Base-by-base conservation (phyloP, 2,329 filamentous ascomycete species). In the Didymella exigua region DNA sequence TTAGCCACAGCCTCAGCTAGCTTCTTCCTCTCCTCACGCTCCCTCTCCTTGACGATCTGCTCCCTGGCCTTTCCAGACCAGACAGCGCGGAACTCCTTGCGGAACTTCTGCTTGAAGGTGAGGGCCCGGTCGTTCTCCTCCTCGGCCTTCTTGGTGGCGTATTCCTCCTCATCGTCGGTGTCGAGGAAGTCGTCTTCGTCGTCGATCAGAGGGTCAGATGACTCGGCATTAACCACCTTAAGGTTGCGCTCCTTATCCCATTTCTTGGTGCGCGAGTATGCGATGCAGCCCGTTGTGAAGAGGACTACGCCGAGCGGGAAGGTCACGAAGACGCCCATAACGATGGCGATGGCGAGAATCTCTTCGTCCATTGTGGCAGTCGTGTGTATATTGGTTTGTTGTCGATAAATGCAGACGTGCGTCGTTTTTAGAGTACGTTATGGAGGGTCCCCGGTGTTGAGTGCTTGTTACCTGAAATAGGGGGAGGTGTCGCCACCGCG, bases 21-120 rank as follows among this genome's bases (percentile, higher is more conserved):
- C 61, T 71, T 69, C 54, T 54, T 65, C 57, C 68, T 61, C 59
- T 71, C 67, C 59, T 69, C 68, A 11, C 67, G 56, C 60, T 71
- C 68, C 58, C 60, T 66, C 57, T 65, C 62, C 62, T 69, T 70
- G 34, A 63, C 29, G 1, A 71, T 55, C 18, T 69, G 59, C 37
- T 57, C 57, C 40, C 60, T 61, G 18, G 63, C 62, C 60, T 69
- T 71, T 31, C 68, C 68, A 8, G 52, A 63, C 69, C 69, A 72
- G n/a, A 64, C 60, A 27, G 65, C 66, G 33, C 53, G 54, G 51
- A 66, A 70, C 54, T 72, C 66, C 61, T 70, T 72, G 33, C 63
- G 51, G 58, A 62, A 72, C 58, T 67, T 72, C 48, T 70, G 69
- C 38, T 55, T 58, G 56, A 72, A 72, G 4, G 66, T 70, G 33